Percentiles rank a stretch among this genome's conserved stretches.
phyloP scores from a whole-genome alignment of 2,329 filamentous ascomycete genomes.

The Ascochyta clinopodiicola region DNA sequence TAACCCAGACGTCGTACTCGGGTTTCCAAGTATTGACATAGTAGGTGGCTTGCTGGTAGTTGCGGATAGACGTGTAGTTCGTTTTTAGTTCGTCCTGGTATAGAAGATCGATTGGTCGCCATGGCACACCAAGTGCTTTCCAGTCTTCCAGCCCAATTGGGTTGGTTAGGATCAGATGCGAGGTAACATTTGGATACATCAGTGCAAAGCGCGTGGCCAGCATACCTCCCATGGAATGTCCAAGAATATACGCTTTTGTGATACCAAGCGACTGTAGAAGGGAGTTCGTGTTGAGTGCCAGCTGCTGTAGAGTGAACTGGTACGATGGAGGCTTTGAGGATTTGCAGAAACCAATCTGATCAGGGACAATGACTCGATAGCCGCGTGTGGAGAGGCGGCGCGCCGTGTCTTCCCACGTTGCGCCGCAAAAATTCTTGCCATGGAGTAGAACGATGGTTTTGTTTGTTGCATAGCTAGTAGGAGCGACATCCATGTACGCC shows the following conservation, averaged over 20 bases:
- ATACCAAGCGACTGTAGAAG: constrained; percentile 56
- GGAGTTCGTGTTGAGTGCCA: constrained; percentile 59
- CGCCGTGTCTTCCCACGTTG: constrained; percentile 61
- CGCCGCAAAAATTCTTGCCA: constrained; percentile 64
- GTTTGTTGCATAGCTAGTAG: constrained; percentile 48
- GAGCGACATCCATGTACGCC: constrained; percentile 63
- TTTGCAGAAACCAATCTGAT: constrained; percentile 66
- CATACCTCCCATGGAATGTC: constrained; percentile 65
- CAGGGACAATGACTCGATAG: constrained; percentile 61
- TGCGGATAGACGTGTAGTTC: constrained; percentile 35
- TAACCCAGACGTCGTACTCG: constrained; percentile 62
- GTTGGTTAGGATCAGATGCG: constrained; percentile 58
- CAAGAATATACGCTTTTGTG: constrained; percentile 56
- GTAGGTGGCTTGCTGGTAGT: constrained; percentile 39
- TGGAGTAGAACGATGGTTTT: constrained; percentile 58
- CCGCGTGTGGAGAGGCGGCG: constrained; percentile 51
- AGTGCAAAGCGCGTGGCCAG: constrained; percentile 59
- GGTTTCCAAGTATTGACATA: constrained; percentile 53
- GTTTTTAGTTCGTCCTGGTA: constrained; percentile 27
- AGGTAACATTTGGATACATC: constrained; percentile 55
- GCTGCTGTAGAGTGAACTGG: constrained; percentile 61
- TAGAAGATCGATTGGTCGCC: constrained; percentile 27
- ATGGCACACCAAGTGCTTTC: constrained; percentile 43
- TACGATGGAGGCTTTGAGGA: constrained; percentile 60
- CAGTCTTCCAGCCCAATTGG: constrained; percentile 64